Conservation (phyloP, 345 rosid species). For the Erucastrum elatum region DNA sequence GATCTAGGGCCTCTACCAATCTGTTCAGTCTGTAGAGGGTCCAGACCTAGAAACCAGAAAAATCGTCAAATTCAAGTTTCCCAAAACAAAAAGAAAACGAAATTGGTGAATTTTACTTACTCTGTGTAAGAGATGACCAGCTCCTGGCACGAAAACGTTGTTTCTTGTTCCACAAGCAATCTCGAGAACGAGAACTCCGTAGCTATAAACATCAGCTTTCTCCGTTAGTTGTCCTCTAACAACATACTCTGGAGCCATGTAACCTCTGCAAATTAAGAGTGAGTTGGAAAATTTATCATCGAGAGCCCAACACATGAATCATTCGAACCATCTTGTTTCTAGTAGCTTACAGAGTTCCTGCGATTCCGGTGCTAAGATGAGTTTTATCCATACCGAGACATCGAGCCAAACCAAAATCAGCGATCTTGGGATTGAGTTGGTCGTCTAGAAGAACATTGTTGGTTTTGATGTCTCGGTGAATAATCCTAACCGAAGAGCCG, state of each 20-base stretch:
- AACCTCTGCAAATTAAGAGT: no score
- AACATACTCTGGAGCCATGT: no score
- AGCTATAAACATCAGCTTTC: conserved; percentile 57
- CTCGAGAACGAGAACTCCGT: conserved; percentile 54
- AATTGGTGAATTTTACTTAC: not conserved
- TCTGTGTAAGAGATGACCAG: conserved; percentile 26
- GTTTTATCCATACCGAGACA: conserved; percentile 35
- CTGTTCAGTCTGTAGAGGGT: conserved; percentile 22
- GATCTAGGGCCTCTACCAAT: conserved; percentile 41
- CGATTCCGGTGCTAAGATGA: conserved; percentile 44
- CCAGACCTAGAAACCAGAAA: conserved; percentile 40
- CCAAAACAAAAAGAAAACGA: no score
- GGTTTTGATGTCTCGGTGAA: conserved; percentile 61
- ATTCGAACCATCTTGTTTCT: not conserved
- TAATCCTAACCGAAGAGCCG: conserved; percentile 33
- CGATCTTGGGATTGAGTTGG: conserved; percentile 49
- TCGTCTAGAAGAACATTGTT: conserved; percentile 50
- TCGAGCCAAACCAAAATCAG: conserved; percentile 59
- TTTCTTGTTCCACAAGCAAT: conserved; percentile 40
- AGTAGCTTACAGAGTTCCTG: conserved; percentile 53
- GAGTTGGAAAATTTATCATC: not conserved
- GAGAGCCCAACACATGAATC: not conserved
- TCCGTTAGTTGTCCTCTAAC: conserved; percentile 19
- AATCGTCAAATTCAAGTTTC: not conserved
- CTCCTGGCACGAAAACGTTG: conserved; percentile 29